Percentiles rank a stretch among this genome's conserved stretches.
Conservation (phyloP, 1,139 yeast species). For the Suhomyces maxii region DNA sequence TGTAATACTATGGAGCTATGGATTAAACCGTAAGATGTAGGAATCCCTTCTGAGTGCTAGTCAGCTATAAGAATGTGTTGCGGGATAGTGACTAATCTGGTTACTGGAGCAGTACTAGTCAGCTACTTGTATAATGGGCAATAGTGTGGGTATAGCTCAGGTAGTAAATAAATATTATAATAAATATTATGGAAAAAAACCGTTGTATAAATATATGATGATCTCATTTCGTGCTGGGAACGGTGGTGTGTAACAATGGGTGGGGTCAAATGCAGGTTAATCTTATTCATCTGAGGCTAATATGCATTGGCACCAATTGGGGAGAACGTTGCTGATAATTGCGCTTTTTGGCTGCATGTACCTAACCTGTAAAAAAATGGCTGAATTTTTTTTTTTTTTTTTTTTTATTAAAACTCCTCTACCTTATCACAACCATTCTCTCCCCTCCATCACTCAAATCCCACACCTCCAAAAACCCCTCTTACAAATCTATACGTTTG, state of each 20-base stretch:
- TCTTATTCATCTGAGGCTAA: background rate
- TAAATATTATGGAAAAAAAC: background rate
- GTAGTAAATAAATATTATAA: no score
- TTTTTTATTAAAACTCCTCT: background rate
- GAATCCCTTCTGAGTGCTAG: no score
- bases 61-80: no score
- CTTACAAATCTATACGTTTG: no score
- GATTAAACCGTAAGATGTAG: no score
- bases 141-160: no score
- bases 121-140: no score
- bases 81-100: no score
- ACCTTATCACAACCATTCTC: background rate
- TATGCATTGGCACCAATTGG: background rate
- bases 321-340: background rate
- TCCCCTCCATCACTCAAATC: background rate
- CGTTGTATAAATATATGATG: conserved; percentile 2
- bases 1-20: no score
- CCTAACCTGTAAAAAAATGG: background rate
- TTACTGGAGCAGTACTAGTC: no score
- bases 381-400: no score
- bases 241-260: conserved; percentile 7
- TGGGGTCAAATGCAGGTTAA: conserved; percentile 5
- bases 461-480: background rate
- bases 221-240: conserved; percentile 2
- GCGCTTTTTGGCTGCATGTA: background rate